Percentiles rank a stretch among this genome's conserved stretches.
These are phyloP conservation scores for Linnemannia exigua DNA, from an alignment of 192 early-diverging fungal species.

Conservation along the genomic window DNA sequence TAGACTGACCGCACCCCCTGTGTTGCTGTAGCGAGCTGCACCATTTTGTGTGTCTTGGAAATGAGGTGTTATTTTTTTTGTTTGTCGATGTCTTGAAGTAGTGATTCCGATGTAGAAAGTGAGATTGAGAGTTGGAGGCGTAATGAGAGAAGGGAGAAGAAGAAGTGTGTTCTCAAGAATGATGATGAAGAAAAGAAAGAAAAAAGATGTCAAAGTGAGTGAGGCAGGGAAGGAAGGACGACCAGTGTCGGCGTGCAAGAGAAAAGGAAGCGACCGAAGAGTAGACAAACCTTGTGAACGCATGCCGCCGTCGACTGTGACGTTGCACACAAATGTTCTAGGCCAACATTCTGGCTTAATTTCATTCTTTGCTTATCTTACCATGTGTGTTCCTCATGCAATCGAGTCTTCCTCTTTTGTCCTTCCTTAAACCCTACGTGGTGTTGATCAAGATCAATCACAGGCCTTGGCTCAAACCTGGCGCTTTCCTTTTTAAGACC, in stretches of 20 bases:
- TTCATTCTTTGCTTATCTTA: no score
- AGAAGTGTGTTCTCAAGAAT: not conserved
- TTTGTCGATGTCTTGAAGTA: not conserved
- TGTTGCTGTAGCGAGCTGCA: not conserved
- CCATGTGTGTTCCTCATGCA: no score
- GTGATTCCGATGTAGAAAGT: not conserved
- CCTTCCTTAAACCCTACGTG: no score
- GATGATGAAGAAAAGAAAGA: not conserved
- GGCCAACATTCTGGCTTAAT: no score
- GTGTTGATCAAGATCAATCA: no score
- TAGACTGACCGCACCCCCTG: slow-evolving; percentile 1
- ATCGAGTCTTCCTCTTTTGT: no score
- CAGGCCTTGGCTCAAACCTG: not conserved
- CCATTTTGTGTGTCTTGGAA: not conserved
- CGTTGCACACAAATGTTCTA: no score
- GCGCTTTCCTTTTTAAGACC: not conserved
- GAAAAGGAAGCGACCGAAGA: not conserved
- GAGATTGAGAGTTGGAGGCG: not conserved
- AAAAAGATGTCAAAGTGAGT: not conserved
- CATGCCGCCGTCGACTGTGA: no score
- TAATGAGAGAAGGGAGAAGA: not conserved
- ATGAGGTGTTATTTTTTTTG: not conserved
- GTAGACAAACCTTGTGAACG: no score
- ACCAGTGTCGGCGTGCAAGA: not conserved
- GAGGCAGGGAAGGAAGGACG: not conserved